These are phyloP conservation scores for Podospora anserina DNA, from an alignment of 495 filamentous ascomycete genomes.

Conservation along the genomic window DNA sequence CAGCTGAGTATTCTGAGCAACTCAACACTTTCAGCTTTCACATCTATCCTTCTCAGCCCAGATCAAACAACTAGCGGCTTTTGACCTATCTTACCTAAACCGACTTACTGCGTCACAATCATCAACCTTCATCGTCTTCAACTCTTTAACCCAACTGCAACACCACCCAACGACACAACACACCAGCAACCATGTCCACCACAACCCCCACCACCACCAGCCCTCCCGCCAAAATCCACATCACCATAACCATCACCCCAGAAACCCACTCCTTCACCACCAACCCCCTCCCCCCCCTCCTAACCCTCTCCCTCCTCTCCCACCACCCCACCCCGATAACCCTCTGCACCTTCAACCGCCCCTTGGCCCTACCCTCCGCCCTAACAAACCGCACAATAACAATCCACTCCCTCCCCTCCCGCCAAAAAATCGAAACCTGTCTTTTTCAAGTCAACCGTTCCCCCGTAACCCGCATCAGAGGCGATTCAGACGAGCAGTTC, in stretches of 20 bases:
- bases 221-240: background rate
- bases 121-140: background rate
- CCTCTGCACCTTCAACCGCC: background rate
- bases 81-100: background rate
- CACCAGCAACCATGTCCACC: background rate
- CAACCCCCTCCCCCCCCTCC: conserved; percentile 1
- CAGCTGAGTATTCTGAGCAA: background rate
- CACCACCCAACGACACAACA: background rate
- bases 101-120: background rate
- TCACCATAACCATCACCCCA: conserved; percentile 2
- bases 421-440: background rate
- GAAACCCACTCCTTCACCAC: background rate
- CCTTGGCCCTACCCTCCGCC: background rate
- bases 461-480: background rate
- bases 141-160: background rate
- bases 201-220: background rate
- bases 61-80: too few relatives aligned
- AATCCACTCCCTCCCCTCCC: background rate
- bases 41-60: too few relatives aligned
- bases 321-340: background rate
- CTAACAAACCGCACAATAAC: background rate
- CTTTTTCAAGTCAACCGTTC: background rate
- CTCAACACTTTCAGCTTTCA: background rate
- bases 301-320: background rate
- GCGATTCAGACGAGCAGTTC: background rate